phyloP scores from a whole-genome alignment of 495 filamentous ascomycete genomes.

The Penicillium argentinense region DNA sequence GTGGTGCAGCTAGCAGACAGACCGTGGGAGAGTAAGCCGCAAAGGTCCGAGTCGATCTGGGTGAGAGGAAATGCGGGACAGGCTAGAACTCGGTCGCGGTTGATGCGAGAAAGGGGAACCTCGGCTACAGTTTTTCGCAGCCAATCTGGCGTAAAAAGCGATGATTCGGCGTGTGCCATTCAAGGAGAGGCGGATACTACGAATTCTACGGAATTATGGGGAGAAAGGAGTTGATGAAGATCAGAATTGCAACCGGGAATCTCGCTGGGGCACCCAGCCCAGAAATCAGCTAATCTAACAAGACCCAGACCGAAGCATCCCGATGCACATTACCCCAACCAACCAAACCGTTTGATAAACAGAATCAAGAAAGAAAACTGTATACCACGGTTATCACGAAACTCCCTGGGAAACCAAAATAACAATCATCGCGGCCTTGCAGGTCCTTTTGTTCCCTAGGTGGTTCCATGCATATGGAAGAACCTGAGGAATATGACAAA shows the following conservation, averaged over 20 bases:
- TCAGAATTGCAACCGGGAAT: neutral
- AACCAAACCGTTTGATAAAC: neutral
- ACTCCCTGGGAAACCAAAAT: neutral
- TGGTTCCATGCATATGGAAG: neutral
- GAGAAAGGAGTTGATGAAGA: neutral
- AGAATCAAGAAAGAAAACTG: neutral
- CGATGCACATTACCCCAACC: constrained; percentile 9
- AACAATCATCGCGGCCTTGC: neutral
- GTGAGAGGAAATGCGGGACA: too few species aligned
- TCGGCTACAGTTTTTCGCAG: too few species aligned
- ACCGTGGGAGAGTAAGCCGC: too few species aligned
- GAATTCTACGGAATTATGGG: neutral
- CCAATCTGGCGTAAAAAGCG: too few species aligned
- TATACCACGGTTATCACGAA: neutral
- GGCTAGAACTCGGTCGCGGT: too few species aligned
- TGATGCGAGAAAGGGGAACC: constrained; percentile 1
- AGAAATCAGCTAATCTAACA: constrained; percentile 13
- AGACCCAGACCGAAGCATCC: constrained; percentile 1
- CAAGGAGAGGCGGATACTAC: too few species aligned
- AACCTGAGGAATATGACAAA: neutral
- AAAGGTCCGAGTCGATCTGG: too few species aligned
- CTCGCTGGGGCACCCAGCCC: constrained; percentile 9
- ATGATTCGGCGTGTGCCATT: too few species aligned
- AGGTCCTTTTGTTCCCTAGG: neutral
- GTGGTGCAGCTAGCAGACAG: too few species aligned